Conservation (phyloP, 179 eudicot species). For the Actinidia arguta region DNA sequence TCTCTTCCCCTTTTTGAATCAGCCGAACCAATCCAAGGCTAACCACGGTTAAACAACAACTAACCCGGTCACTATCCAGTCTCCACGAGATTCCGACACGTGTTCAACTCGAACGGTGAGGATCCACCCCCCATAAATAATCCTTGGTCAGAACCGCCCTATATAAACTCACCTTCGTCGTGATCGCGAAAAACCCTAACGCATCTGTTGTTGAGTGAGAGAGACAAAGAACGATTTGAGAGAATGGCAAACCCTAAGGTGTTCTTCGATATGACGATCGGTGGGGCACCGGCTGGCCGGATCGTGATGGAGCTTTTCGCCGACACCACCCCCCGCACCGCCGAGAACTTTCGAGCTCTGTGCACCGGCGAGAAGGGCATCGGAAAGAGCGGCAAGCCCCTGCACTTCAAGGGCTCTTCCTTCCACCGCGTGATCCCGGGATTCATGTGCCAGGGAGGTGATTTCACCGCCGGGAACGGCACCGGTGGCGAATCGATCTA, state of each 20-base stretch:
- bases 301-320: slow-evolving; percentile 42
- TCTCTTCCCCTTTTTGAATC: background rate
- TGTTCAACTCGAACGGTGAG: background rate
- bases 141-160: background rate
- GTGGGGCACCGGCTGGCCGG: slow-evolving; percentile 22
- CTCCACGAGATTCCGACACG: background rate
- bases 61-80: slow-evolving; percentile 9
- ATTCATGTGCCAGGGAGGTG: slow-evolving; percentile 92
- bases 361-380: slow-evolving; percentile 91
- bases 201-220: too few species aligned
- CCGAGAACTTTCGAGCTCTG: slow-evolving; percentile 85
- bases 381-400: slow-evolving; percentile 60
- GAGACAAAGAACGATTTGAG: too few species aligned
- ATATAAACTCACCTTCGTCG: background rate
- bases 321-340: slow-evolving; percentile 67
- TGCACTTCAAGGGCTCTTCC: slow-evolving; percentile 73
- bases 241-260: slow-evolving; percentile 78
- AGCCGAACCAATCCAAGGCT: background rate
- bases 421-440: slow-evolving; percentile 84
- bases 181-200: too few species aligned
- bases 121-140: background rate
- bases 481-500: slow-evolving; percentile 93
- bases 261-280: slow-evolving; percentile 71
- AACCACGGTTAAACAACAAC: slow-evolving; percentile 18
- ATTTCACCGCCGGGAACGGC: slow-evolving; percentile 83